Evolutionary conservation across 495 filamentous ascomycete genomes (phyloP), one percentile per base, ranked within the genome.

Genomic region (Aspergillus haitiensis): DNA sequence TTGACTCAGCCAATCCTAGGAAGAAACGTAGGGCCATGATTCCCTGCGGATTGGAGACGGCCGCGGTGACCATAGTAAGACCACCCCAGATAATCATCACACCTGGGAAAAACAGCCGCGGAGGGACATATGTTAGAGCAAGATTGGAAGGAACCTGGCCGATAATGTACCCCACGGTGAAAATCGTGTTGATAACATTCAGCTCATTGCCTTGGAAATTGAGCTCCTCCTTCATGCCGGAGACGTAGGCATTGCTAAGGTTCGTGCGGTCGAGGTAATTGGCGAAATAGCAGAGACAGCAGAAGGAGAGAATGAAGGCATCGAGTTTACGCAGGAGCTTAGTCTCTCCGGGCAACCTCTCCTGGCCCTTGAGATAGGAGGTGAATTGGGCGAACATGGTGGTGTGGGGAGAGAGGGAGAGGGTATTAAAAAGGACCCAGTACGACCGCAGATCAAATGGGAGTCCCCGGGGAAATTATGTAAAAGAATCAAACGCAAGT

Each of bases 21-120:
- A 90, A 86, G 76, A 90, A 88, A 6, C 87, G 82, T 58, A 90
- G 84, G 2, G 80, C 83, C 78, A 84, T 85, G 62, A 90, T 82
- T n/a, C 78, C 68, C 40, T 76, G 69, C 0, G 80, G 80, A 4
- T 70, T 74, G 6, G 76, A 75, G 3, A 74, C 77, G 1, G 76
- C 75, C 1, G 83, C 85, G 1, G 82, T 85, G 34, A 79, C 70
- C 80, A 88, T 85, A 13, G 85, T 88, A 15, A 88, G 58, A 0
- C 68, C 72, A 1, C 81, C 84, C 86, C 86, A 89, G 49, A 82
- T 60, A 2, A 86, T 48, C 78, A 84, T 84, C 70, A 85, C 84
- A 3, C 72, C 61, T 0, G 86, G 85, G 59, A 89, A 85, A 64
- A 84, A 88, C 54, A 80, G 64, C 10, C 82, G 78, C 7, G 85